Conservation (phyloP, 495 filamentous ascomycete genomes). For the Gamarada debralockiae region DNA sequence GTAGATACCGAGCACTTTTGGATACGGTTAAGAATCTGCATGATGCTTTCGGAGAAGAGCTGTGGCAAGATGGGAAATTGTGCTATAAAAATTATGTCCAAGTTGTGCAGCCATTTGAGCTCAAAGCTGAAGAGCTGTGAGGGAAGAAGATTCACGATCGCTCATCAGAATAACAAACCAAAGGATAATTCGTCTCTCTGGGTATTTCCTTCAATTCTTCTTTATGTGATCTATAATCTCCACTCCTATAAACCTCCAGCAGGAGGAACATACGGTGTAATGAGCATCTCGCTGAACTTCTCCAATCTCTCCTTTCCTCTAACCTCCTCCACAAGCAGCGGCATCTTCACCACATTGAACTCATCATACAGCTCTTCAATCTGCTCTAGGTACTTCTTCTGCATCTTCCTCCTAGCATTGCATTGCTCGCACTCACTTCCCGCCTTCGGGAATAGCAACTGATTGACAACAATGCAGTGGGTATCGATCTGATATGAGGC, state of each 20-base stretch:
- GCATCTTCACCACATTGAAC: slow-evolving; percentile 99
- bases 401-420: slow-evolving; percentile 93
- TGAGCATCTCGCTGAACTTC: slow-evolving; percentile 90
- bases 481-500: slow-evolving; percentile 93
- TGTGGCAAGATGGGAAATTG: no score
- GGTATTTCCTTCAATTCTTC: not conserved
- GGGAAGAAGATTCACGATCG: no score
- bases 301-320: slow-evolving; percentile 91
- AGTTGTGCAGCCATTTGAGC: no score
- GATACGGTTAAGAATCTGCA: no score
- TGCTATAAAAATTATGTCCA: no score
- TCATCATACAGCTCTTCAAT: slow-evolving; percentile 99
- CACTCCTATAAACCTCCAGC: slow-evolving; percentile 34
- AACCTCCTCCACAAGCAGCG: slow-evolving; percentile 90
- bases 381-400: slow-evolving; percentile 99
- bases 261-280: slow-evolving; percentile 79
- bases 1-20: no score
- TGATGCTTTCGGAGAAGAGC: no score
- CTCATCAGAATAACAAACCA: no score
- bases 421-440: slow-evolving; percentile 91
- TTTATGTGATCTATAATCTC: not conserved
- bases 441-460: slow-evolving; percentile 88
- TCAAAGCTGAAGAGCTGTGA: no score
- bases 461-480: slow-evolving; percentile 96
- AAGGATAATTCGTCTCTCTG: no score